Evolutionary conservation across 1,139 yeast genomes (phyloP).

Genomic region (Zygosaccharomyces sapae): DNA sequence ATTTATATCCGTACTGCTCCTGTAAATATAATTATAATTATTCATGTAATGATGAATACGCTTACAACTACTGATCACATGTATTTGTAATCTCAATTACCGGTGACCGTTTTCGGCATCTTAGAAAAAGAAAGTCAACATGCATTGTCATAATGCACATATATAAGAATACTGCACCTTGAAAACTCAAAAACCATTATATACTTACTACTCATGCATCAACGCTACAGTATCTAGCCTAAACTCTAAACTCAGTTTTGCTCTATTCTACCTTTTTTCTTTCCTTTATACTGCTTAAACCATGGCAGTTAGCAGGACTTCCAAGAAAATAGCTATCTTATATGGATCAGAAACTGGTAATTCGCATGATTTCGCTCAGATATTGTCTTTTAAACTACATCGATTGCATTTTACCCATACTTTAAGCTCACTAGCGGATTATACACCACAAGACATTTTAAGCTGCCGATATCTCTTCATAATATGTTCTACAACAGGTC

Average conservation of each 20-base stretch:
- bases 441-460: conserved; percentile 49
- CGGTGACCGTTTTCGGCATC: conserved; percentile 54
- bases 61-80: not conserved
- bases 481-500: conserved; percentile 89
- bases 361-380: conserved; percentile 78
- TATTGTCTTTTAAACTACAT: conserved; percentile 53
- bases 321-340: conserved; percentile 50
- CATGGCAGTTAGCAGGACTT: conserved; percentile 11
- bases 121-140: conserved; percentile 49
- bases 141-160: not conserved
- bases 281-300: not conserved
- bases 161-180: conserved; percentile 4
- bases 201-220: not conserved
- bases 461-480: conserved; percentile 53
- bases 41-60: not conserved
- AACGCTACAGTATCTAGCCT: not conserved
- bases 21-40: conserved; percentile 10
- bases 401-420: conserved; percentile 52
- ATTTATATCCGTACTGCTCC: not conserved
- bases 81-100: conserved; percentile 49
- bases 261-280: not conserved
- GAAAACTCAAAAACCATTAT: not conserved
- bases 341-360: conserved; percentile 95
- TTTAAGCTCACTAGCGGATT: conserved; percentile 58
- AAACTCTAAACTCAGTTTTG: not conserved